These are phyloP conservation scores for Magnolia kwangsiensis DNA, from an alignment of 164 flowering plant genomes.

Conservation along the genomic window DNA sequence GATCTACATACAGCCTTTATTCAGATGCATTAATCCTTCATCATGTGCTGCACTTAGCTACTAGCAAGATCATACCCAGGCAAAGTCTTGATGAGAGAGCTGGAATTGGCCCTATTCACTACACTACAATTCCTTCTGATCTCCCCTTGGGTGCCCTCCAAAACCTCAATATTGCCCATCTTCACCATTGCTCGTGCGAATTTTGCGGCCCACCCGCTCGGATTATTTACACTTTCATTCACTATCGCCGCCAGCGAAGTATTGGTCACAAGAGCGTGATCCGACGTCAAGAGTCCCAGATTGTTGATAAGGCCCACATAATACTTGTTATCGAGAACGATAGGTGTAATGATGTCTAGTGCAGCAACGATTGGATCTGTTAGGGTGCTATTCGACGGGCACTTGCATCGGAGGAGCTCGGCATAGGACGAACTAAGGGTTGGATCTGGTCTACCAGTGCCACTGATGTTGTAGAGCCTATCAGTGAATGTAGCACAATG, in stretches of 20 bases:
- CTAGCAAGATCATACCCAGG: neutral
- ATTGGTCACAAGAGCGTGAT: conserved; percentile 8
- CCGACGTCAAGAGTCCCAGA: conserved; percentile 1
- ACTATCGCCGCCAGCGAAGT: conserved; percentile 2
- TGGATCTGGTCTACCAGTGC: conserved; percentile 1
- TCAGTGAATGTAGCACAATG: conserved; percentile 1
- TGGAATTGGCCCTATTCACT: conserved; percentile 9
- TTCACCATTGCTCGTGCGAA: conserved; percentile 13
- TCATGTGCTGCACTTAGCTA: neutral
- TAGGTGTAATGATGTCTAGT: neutral
- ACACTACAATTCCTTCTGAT: conserved; percentile 13
- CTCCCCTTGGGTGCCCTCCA: conserved; percentile 10
- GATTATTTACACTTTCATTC: neutral
- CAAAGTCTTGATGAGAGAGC: neutral
- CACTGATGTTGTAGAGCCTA: conserved; percentile 22
- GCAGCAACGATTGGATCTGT: conserved; percentile 2
- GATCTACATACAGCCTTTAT: too few species aligned
- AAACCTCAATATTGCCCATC: conserved; percentile 13
- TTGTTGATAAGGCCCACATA: conserved; percentile 4
- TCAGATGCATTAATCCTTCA: neutral
- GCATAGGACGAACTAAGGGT: conserved; percentile 6
- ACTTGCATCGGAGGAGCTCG: neutral
- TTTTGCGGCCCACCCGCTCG: conserved; percentile 28
- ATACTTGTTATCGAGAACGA: conserved; percentile 9
- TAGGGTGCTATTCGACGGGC: neutral